phyloP scores from a whole-genome alignment of 805 yeast genomes.

The Pichia manshurica region DNA sequence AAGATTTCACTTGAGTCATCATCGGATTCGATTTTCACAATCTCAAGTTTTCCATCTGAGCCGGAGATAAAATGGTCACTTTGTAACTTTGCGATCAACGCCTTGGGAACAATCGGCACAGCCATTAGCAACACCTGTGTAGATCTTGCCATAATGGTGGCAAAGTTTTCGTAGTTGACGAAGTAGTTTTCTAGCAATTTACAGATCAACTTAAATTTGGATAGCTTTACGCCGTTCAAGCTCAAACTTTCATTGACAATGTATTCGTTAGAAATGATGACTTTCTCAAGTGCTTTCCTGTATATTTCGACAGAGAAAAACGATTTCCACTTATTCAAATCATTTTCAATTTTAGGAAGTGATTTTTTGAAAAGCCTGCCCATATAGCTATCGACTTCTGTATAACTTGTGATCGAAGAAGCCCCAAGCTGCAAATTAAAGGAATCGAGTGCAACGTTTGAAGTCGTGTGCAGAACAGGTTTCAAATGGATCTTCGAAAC shows the following conservation, averaged over 20 bases:
- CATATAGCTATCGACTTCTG: slow-evolving; percentile 7
- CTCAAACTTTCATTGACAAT: background rate
- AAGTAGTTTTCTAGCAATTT: slow-evolving; percentile 18
- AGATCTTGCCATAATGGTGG: slow-evolving; percentile 6
- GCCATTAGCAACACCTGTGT: background rate
- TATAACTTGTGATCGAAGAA: slow-evolving; percentile 8
- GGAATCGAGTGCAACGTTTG: slow-evolving; percentile 4
- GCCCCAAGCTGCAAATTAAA: slow-evolving; percentile 11
- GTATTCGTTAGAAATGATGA: slow-evolving; percentile 7
- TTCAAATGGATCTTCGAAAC: background rate
- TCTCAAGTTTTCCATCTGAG: slow-evolving; percentile 11
- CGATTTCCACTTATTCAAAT: slow-evolving; percentile 9
- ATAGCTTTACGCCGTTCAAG: slow-evolving; percentile 2
- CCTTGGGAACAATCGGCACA: slow-evolving; percentile 18
- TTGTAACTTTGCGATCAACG: slow-evolving; percentile 10
- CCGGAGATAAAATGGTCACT: slow-evolving; percentile 13
- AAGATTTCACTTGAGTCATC: slow-evolving; percentile 22
- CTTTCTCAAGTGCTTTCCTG: slow-evolving; percentile 10
- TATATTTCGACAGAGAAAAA: slow-evolving; percentile 10
- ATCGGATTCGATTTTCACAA: slow-evolving; percentile 13
- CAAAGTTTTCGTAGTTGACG: slow-evolving; percentile 14
- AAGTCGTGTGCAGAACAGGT: background rate
- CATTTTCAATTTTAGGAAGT: slow-evolving; percentile 8
- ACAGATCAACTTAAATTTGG: slow-evolving; percentile 10
- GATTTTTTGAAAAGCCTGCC: slow-evolving; percentile 7